These are phyloP conservation scores for Cyphellophora europaea DNA, from an alignment of 2,329 filamentous ascomycete genomes.

Conservation along the genomic window DNA sequence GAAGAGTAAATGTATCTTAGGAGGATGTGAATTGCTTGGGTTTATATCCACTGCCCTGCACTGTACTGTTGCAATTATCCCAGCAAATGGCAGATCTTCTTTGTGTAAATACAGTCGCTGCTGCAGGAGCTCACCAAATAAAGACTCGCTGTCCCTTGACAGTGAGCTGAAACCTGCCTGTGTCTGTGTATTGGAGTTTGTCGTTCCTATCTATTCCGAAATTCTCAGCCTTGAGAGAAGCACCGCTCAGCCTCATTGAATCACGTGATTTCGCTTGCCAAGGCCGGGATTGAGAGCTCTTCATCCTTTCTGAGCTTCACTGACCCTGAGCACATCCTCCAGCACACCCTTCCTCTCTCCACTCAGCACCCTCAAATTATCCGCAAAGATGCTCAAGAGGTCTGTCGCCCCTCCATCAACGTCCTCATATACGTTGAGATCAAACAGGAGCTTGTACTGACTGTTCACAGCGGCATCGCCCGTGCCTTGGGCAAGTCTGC, in stretches of 20 bases:
- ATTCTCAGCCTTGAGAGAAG: no score
- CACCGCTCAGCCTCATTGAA: no score
- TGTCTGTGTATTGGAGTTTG: no score
- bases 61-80: conserved; percentile 1
- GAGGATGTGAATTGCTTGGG: no score
- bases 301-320: no score
- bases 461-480: conserved; percentile 51
- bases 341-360: background rate
- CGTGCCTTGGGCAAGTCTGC: conserved; percentile 51
- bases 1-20: conserved; percentile 15
- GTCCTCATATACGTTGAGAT: conserved; percentile 2
- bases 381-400: conserved; percentile 53
- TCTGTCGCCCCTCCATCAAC: conserved; percentile 29
- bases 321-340: no score
- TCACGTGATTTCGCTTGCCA: no score
- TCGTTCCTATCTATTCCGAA: no score
- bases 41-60: no score
- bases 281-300: no score
- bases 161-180: no score
- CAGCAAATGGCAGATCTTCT: conserved; percentile 1
- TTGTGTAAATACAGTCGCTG: conserved; percentile 1
- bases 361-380: conserved; percentile 16
- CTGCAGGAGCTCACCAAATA: background rate
- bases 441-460: conserved; percentile 23
- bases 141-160: no score